A percentile compares a stretch with the other conserved stretches of the same genome.
phyloP scores from a whole-genome alignment of 148 eudicot genomes.

The Silene conica region DNA sequence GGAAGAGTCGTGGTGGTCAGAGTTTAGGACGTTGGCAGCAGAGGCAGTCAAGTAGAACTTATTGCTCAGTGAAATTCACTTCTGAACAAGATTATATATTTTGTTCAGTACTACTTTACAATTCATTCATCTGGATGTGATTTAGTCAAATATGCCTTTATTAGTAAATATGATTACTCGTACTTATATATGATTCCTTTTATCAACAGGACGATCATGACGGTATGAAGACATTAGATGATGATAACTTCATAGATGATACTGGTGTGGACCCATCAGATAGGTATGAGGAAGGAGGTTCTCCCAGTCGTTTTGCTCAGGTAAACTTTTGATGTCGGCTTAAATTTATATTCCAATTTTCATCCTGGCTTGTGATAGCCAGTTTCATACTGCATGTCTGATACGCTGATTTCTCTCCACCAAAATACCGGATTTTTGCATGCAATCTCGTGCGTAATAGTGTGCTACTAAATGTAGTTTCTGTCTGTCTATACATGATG shows the following conservation, averaged over 20 bases:
- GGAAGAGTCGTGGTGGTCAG: too few relatives aligned
- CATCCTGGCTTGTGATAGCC: not conserved
- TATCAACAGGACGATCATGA: constrained; percentile 67
- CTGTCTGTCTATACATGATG: not conserved
- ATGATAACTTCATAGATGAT: constrained; percentile 93
- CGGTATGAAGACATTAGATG: constrained; percentile 62
- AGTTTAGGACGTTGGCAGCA: too few relatives aligned
- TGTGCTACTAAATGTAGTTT: not conserved
- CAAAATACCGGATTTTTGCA: not conserved
- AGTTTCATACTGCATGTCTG: not conserved
- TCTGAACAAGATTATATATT: too few relatives aligned
- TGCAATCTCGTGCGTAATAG: not conserved
- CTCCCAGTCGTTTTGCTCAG: constrained; percentile 83
- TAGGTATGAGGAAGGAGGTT: constrained; percentile 56
- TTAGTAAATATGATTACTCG: too few relatives aligned
- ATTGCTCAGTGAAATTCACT: too few relatives aligned
- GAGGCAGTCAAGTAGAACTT: too few relatives aligned
- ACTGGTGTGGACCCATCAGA: constrained; percentile 82
- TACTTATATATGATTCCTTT: not conserved
- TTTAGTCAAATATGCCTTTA: too few relatives aligned
- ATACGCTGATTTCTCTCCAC: not conserved
- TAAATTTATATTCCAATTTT: not conserved
- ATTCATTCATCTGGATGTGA: not conserved
- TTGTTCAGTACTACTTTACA: not conserved
- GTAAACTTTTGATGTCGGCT: constrained; percentile 27